phyloP scores from a whole-genome alignment of 371 early-diverging fungal species.

The Mucor saturninus region DNA sequence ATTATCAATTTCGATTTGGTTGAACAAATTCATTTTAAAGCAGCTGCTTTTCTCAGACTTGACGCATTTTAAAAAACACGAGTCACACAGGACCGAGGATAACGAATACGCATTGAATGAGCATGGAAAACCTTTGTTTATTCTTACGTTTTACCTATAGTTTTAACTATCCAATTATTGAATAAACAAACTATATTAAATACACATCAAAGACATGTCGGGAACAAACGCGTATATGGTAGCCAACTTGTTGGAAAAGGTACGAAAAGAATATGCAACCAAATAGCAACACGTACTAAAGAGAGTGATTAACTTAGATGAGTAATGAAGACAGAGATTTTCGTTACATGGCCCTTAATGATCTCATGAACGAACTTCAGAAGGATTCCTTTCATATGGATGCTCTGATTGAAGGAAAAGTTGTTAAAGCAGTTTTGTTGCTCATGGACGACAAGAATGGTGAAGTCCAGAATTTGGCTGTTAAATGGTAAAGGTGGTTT shows the following conservation, averaged over 20 bases:
- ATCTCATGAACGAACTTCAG: conserved; percentile 80
- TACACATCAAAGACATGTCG: conserved; percentile 31
- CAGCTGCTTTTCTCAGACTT: no score
- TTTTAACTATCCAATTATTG: neutral
- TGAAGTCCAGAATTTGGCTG: conserved; percentile 93
- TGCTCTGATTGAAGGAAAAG: conserved; percentile 66
- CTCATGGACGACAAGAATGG: conserved; percentile 86
- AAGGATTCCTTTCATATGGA: conserved; percentile 65
- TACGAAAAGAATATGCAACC: conserved; percentile 20
- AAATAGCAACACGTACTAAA: neutral
- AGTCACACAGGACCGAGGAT: no score
- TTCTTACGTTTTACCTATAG: neutral
- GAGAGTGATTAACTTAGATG: conserved; percentile 54
- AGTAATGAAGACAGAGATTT: conserved; percentile 85
- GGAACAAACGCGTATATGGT: conserved; percentile 69
- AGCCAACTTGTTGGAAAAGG: conserved; percentile 70
- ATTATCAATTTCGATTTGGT: no score
- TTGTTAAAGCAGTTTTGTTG: conserved; percentile 72
- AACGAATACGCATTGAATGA: no score
- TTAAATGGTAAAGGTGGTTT: conserved; percentile 71
- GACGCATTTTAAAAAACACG: no score
- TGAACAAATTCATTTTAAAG: no score
- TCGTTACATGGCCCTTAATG: conserved; percentile 93
- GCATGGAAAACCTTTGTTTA: neutral
- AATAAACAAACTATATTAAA: neutral